phyloP scores from a whole-genome alignment of 768 basidiomycete species.

The Lyophyllum atratum region DNA sequence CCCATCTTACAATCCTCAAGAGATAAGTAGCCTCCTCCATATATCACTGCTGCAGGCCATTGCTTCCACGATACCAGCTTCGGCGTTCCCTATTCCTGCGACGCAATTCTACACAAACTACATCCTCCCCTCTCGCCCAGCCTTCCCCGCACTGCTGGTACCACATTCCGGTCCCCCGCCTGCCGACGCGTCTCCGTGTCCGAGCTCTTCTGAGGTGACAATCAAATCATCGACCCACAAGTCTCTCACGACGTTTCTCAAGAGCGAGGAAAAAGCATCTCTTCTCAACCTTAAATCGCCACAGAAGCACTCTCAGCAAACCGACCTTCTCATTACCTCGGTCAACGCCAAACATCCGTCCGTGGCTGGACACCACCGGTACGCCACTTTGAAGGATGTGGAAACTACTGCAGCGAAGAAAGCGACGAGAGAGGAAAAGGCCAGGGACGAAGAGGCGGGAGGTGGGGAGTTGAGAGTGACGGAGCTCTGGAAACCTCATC shows the following conservation, averaged over 20 bases:
- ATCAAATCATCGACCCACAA: slow-evolving; percentile 83
- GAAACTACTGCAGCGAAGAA: slow-evolving; percentile 66
- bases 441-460: slow-evolving; percentile 42
- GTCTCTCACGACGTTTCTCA: slow-evolving; percentile 81
- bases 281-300: slow-evolving; percentile 73
- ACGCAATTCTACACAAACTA: slow-evolving; percentile 76
- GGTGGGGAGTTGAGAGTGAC: slow-evolving; percentile 55
- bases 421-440: slow-evolving; percentile 54
- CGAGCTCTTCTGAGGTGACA: slow-evolving; percentile 50
- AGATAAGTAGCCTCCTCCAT: slow-evolving; percentile 60
- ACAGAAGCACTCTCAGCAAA: slow-evolving; percentile 46
- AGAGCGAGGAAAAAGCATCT: slow-evolving; percentile 70
- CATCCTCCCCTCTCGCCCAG: slow-evolving; percentile 80
- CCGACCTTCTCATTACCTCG: slow-evolving; percentile 54
- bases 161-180: slow-evolving; percentile 21
- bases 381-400: slow-evolving; percentile 65
- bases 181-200: slow-evolving; percentile 31
- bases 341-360: slow-evolving; percentile 60
- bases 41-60: slow-evolving; percentile 70
- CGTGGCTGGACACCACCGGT: slow-evolving; percentile 50
- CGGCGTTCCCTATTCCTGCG: slow-evolving; percentile 73
- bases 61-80: slow-evolving; percentile 42
- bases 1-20: slow-evolving; percentile 35
- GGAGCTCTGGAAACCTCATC: slow-evolving; percentile 80
- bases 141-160: slow-evolving; percentile 49